phyloP scores from a whole-genome alignment of 2,329 filamentous ascomycete genomes.

The Celoporthe dispersa region DNA sequence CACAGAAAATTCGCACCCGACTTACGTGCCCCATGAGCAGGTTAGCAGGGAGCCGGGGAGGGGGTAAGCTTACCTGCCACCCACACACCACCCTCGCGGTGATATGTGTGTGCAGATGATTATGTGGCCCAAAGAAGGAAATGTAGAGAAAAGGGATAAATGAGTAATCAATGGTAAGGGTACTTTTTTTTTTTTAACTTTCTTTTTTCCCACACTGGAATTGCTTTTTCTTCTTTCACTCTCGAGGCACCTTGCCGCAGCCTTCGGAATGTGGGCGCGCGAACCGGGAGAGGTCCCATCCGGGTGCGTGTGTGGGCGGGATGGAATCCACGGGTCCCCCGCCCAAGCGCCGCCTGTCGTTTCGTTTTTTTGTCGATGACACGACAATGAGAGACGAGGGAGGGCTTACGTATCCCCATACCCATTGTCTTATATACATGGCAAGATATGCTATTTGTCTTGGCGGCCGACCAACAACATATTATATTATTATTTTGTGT shows the following conservation, averaged over 20 bases:
- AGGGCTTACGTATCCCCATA: background rate
- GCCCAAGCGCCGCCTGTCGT: no score
- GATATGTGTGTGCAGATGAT: background rate
- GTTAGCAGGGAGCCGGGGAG: background rate
- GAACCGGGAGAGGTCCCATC: no score
- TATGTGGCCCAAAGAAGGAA: background rate
- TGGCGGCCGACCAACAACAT: background rate
- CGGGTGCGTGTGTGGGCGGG: no score
- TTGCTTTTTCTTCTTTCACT: no score
- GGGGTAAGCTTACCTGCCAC: conserved; percentile 7
- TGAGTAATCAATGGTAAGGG: background rate
- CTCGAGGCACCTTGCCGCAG: background rate
- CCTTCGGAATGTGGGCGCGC: background rate
- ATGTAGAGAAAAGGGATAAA: background rate
- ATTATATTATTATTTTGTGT: no score
- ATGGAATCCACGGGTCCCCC: no score
- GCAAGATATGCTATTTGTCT: background rate
- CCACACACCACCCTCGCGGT: background rate
- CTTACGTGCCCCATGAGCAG: background rate
- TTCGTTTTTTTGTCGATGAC: no score
- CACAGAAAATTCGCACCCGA: background rate
- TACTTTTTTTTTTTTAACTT: no score
- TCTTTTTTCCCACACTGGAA: no score
- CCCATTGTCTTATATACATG: background rate
- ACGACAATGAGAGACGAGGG: no score